Base-by-base conservation (phyloP, 257 asterid genomes). In the Ophiorrhiza pumila region DNA sequence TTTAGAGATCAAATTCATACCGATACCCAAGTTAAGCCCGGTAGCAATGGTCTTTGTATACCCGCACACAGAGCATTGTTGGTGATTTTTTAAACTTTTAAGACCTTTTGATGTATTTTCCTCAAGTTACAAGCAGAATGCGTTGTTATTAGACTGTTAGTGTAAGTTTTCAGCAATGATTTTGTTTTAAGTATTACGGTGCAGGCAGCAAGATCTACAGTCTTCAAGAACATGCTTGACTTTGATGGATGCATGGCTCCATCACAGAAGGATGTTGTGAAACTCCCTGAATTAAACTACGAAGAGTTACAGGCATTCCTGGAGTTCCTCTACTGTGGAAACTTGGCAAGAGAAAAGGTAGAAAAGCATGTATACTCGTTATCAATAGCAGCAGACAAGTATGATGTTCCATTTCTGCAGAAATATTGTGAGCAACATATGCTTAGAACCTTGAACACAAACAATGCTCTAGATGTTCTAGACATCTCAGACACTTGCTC, bases 381-480 rank as follows among this genome's bases (percentile, higher is more conserved):
- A 43, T 85, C 98, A n/a, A 71, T 93, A 7, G 96, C 96, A 20
- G 96, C 98, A 15, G 97, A 93, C 70, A 91, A 93, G 66, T 89
- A 93, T 62, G 96, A 89, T 52, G 86, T 93, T 47, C 86, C 96
- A 0, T 93, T 84, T 59, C 84, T 93, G 0, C 92, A 84, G 43
- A 93, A 80, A 71, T 87, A 81, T 9, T 93, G 98, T 39, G 90
- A 88, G 82, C 78, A 83, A 10, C 87, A 85, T 15, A 89, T 93
- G 97, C 86, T 91, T 7, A 85, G 83, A 45, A 69, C 37, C 27
- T 7, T 69, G 64, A 69, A 35, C 29, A 74, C 94, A 0, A 74
- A 83, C 3, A 93, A 88, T 53, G 96, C 88, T 56, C 96, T 91
- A 4, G 93, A 93, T 56, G 64, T 89, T 29, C 76, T 89, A 45